phyloP scores from a whole-genome alignment of 2,329 filamentous ascomycete genomes.

The Hymenoscyphus fraxineus region DNA sequence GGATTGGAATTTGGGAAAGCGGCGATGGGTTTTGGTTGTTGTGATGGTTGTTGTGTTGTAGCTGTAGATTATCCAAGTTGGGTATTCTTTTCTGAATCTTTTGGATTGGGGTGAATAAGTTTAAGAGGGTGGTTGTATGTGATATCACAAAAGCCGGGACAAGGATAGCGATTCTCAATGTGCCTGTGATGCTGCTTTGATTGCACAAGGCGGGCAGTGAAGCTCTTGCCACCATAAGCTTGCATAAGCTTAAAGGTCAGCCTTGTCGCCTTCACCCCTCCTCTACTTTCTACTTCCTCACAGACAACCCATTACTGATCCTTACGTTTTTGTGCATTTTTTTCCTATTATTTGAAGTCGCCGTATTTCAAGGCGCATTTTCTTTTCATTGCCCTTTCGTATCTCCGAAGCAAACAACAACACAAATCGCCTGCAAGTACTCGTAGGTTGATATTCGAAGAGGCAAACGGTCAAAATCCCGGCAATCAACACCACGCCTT shows the following conservation, averaged over 20 bases:
- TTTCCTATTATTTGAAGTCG: conserved; percentile 28
- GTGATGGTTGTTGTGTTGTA: too few relatives aligned
- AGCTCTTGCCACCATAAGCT: neutral
- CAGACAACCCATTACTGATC: neutral
- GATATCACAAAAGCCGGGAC: neutral
- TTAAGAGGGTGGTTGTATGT: too few relatives aligned
- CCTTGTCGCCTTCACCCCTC: conserved; percentile 16
- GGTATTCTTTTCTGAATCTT: too few relatives aligned
- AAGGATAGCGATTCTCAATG: neutral
- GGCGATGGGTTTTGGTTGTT: neutral
- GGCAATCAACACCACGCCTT: conserved; percentile 4
- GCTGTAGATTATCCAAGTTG: neutral
- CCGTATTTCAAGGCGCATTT: conserved; percentile 33
- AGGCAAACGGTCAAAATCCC: neutral
- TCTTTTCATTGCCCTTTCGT: neutral
- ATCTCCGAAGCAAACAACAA: neutral
- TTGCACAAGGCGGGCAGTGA: neutral
- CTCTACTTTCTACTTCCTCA: conserved; percentile 5
- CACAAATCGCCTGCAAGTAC: too few relatives aligned
- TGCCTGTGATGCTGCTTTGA: neutral
- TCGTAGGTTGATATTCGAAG: neutral
- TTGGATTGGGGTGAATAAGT: too few relatives aligned
- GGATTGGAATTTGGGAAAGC: neutral
- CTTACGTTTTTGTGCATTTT: conserved; percentile 11
- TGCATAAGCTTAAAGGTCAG: conserved; percentile 15